These are phyloP conservation scores for Casuarina glauca DNA, from an alignment of 306 rosid genomes.

Conservation along the genomic window DNA sequence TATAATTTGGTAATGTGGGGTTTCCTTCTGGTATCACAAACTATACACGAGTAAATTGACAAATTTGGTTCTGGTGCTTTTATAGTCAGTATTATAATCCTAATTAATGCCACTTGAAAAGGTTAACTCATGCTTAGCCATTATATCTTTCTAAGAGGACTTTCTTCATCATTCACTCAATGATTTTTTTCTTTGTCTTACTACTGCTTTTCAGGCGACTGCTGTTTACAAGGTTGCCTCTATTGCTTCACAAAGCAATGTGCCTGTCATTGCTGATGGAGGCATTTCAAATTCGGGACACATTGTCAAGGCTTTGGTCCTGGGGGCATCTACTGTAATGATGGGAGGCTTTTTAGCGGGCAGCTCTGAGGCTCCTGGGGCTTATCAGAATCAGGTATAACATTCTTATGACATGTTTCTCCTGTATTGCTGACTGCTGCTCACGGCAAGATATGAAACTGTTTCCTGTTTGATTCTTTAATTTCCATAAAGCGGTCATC, in stretches of 20 bases:
- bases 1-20: not conserved
- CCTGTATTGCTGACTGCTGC: not conserved
- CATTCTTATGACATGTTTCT: not conserved
- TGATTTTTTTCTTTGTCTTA: constrained; percentile 2
- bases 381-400: constrained; percentile 69
- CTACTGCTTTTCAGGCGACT: constrained; percentile 56
- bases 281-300: constrained; percentile 95
- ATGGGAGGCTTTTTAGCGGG: constrained; percentile 98
- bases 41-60: not conserved
- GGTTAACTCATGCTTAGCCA: not conserved
- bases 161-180: not conserved
- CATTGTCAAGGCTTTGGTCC: constrained; percentile 77
- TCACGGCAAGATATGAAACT: not conserved
- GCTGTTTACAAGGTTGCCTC: constrained; percentile 86
- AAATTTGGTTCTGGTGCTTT: not conserved
- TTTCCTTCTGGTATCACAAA: constrained; percentile 3
- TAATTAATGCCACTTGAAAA: not conserved
- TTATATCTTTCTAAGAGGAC: not conserved
- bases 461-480: not conserved
- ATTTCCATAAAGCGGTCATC: not conserved
- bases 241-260: constrained; percentile 66
- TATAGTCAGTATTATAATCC: not conserved
- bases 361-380: constrained; percentile 88
- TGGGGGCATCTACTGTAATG: constrained; percentile 94
- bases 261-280: constrained; percentile 94